Evolutionary conservation across 352 stramenopile genomes (phyloP).

Genomic region (Phytophthora hibernalis): DNA sequence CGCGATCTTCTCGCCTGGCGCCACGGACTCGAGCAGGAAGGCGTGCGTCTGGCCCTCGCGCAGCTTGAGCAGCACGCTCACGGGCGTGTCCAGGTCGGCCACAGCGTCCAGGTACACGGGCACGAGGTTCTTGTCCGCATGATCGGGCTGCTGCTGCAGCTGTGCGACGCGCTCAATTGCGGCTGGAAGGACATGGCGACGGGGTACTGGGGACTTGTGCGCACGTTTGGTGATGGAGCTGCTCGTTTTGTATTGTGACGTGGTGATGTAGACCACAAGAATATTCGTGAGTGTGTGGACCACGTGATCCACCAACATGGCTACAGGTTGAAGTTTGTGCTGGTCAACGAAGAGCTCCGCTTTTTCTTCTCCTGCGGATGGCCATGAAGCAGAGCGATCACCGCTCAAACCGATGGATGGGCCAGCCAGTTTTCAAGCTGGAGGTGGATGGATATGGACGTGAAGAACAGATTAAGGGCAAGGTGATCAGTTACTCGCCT

Average conservation of each 20-base stretch:
- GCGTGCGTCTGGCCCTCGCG: slow-evolving; percentile 78
- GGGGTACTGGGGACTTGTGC: background rate
- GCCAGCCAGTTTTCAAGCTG: slow-evolving; percentile 22
- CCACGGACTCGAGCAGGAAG: slow-evolving; percentile 90
- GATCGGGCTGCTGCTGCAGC: slow-evolving; percentile 60
- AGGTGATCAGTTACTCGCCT: slow-evolving; percentile 19
- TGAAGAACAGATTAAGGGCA: slow-evolving; percentile 12
- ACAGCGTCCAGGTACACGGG: slow-evolving; percentile 87
- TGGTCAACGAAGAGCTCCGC: slow-evolving; percentile 7
- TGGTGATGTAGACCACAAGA: slow-evolving; percentile 29
- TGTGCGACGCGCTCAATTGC: slow-evolving; percentile 63
- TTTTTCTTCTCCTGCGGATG: background rate
- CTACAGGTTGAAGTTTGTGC: slow-evolving; percentile 15
- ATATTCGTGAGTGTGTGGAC: slow-evolving; percentile 13
- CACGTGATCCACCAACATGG: slow-evolving; percentile 6
- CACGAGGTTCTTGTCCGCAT: slow-evolving; percentile 86
- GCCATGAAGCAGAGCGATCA: slow-evolving; percentile 7
- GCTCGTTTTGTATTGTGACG: background rate
- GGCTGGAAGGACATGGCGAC: slow-evolving; percentile 65
- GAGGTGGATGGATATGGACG: background rate
- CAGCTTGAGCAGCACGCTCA: slow-evolving; percentile 91
- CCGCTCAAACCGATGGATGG: slow-evolving; percentile 12
- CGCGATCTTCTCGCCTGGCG: slow-evolving; percentile 86
- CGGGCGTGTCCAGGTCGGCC: slow-evolving; percentile 88
- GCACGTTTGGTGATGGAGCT: slow-evolving; percentile 11